These are phyloP conservation scores for Coemansia sp. DNA, from an alignment of 192 early-diverging fungal genomes.

Conservation along the genomic window DNA sequence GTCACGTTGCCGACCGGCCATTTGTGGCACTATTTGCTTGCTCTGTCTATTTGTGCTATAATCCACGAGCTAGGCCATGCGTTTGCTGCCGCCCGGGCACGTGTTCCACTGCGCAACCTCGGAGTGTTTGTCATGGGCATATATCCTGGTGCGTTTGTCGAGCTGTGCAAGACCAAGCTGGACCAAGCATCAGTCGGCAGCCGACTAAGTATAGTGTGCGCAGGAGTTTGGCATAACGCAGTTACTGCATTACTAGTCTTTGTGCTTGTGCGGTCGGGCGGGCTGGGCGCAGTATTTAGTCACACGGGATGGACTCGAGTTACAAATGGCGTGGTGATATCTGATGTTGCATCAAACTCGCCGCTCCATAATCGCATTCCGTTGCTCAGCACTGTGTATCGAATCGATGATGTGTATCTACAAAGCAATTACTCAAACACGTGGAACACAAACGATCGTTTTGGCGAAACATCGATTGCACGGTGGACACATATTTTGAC, in stretches of 20 bases:
- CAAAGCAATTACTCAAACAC: not conserved
- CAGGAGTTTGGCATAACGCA: constrained; percentile 51
- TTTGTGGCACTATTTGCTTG: constrained; percentile 28
- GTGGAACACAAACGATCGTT: not conserved
- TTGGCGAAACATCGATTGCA: constrained; percentile 17
- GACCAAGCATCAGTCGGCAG: constrained; percentile 4
- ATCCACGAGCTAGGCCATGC: constrained; percentile 49
- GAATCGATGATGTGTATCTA: constrained; percentile 34
- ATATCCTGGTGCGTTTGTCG: constrained; percentile 46
- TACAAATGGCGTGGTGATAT: constrained; percentile 26
- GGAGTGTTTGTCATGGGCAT: constrained; percentile 40
- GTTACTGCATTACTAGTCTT: constrained; percentile 20
- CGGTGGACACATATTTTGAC: constrained; percentile 37
- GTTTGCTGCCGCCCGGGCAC: constrained; percentile 23
- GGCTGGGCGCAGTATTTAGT: constrained; percentile 10
- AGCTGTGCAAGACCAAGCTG: constrained; percentile 25
- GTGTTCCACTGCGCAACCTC: constrained; percentile 13
- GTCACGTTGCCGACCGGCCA: constrained; percentile 39
- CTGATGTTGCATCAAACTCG: constrained; percentile 18
- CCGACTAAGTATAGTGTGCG: constrained; percentile 38
- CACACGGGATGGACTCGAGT: constrained; percentile 17
- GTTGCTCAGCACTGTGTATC: constrained; percentile 20
- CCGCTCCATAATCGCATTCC: constrained; percentile 31
- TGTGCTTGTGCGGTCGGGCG: constrained; percentile 31
- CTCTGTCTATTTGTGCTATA: constrained; percentile 23